phyloP scores from a whole-genome alignment of 306 rosid species.

The Hippophae gyantsensis region DNA sequence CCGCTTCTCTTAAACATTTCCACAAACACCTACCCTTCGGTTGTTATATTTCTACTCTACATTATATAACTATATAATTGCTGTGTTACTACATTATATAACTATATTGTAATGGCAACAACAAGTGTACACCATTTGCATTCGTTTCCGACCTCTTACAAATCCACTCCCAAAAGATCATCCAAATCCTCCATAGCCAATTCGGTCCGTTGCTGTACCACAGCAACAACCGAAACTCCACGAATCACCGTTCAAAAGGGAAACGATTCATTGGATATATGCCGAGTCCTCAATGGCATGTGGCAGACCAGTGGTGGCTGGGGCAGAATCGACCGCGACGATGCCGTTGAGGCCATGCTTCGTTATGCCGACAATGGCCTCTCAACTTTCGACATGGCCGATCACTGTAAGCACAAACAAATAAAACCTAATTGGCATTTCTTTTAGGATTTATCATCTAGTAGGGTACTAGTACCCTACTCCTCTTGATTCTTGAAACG shows the following conservation, averaged over 20 bases:
- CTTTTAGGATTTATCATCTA: not conserved
- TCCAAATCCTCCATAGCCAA: not conserved
- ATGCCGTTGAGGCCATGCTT: constrained; percentile 83
- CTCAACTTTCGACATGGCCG: constrained; percentile 92
- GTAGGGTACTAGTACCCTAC: too few relatives aligned
- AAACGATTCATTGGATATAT: constrained; percentile 57
- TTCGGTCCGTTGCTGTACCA: constrained; percentile 38
- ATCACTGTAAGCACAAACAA: constrained; percentile 47
- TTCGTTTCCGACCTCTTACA: too few relatives aligned
- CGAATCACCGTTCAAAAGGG: constrained; percentile 41
- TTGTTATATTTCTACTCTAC: too few relatives aligned
- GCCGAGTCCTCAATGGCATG: constrained; percentile 75
- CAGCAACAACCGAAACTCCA: constrained; percentile 25
- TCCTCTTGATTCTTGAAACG: not conserved
- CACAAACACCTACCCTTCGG: too few relatives aligned
- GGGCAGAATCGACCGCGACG: constrained; percentile 77
- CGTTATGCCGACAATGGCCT: constrained; percentile 77
- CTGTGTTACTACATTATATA: too few relatives aligned
- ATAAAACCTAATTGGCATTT: not conserved
- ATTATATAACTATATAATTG: too few relatives aligned
- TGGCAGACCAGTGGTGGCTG: constrained; percentile 90
- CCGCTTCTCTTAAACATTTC: too few relatives aligned
- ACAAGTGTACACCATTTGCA: too few relatives aligned
- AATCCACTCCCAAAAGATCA: too few relatives aligned
- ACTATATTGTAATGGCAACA: too few relatives aligned